Evolutionary conservation across 2,329 filamentous ascomycete genomes (phyloP).

Genomic region (Xylariomycetidae sp.): DNA sequence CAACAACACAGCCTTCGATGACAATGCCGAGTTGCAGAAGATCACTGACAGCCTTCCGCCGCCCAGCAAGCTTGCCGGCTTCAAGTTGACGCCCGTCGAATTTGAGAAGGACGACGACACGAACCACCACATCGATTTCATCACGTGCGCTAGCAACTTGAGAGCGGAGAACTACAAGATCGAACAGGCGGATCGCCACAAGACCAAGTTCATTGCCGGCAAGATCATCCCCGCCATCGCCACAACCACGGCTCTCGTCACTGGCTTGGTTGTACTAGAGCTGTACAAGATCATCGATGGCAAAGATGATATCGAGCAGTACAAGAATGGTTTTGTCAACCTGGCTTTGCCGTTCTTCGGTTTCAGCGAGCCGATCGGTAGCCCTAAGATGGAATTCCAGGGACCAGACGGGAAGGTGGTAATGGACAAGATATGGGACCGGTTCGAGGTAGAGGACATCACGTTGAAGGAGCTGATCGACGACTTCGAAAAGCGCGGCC

Average conservation of each 20-base stretch:
- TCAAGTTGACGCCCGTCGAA: conserved; percentile 86
- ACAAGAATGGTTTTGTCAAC: conserved; percentile 99
- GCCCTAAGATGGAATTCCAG: conserved; percentile 85
- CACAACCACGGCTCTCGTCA: conserved; percentile 92
- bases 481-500: conserved; percentile 72
- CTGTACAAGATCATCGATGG: conserved; percentile 95
- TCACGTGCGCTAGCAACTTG: conserved; percentile 92
- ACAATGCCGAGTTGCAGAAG: conserved; percentile 68
- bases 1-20: conserved; percentile 52
- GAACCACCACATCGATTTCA: conserved; percentile 98
- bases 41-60: conserved; percentile 69
- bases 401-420: conserved; percentile 72
- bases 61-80: conserved; percentile 75
- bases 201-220: conserved; percentile 98
- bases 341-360: conserved; percentile 94
- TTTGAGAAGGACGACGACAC: conserved; percentile 99
- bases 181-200: conserved; percentile 83
- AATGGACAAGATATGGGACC: conserved; percentile 96
- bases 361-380: conserved; percentile 93
- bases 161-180: conserved; percentile 99
- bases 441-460: conserved; percentile 84
- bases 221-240: conserved; percentile 99
- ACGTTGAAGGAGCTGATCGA: conserved; percentile 79
- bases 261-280: conserved; percentile 86
- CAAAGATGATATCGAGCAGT: conserved; percentile 94